Evolutionary conservation across 495 filamentous ascomycete species (phyloP).

Genomic region (Penicillium odoratum): DNA sequence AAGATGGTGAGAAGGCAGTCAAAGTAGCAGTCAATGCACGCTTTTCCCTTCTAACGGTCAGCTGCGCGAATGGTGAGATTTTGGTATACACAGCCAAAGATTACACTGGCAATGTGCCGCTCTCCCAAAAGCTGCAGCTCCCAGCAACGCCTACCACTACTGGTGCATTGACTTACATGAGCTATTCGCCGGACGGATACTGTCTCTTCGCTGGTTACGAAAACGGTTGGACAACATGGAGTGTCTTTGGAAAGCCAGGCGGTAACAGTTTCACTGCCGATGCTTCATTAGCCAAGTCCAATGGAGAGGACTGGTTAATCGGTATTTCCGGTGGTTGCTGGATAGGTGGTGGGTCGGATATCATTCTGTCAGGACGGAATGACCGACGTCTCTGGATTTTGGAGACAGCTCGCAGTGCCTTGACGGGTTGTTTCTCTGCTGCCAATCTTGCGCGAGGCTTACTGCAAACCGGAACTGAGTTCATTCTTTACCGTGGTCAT

Average conservation of each 20-base stretch:
- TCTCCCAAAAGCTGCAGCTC: constrained; percentile 76
- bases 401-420: constrained; percentile 88
- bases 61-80: constrained; percentile 76
- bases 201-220: constrained; percentile 94
- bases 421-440: constrained; percentile 85
- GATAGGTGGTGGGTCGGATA: constrained; percentile 83
- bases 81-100: constrained; percentile 87
- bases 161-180: constrained; percentile 71
- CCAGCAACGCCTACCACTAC: constrained; percentile 63
- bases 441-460: constrained; percentile 86
- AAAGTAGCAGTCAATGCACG: constrained; percentile 87
- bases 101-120: constrained; percentile 87
- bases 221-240: constrained; percentile 93
- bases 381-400: constrained; percentile 82
- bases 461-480: constrained; percentile 78
- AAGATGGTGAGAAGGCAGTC: constrained; percentile 58
- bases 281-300: constrained; percentile 57
- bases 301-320: constrained; percentile 76
- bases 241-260: constrained; percentile 89
- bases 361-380: constrained; percentile 66
- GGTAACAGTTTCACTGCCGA: constrained; percentile 79
- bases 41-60: constrained; percentile 89
- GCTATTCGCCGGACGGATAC: constrained; percentile 94
- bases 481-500: constrained; percentile 92
- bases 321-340: constrained; percentile 76